Percentiles rank a stretch among this genome's conserved stretches.
phyloP scores from a whole-genome alignment of 2,329 filamentous ascomycete genomes.

The Calonectria pseudoturangicola region DNA sequence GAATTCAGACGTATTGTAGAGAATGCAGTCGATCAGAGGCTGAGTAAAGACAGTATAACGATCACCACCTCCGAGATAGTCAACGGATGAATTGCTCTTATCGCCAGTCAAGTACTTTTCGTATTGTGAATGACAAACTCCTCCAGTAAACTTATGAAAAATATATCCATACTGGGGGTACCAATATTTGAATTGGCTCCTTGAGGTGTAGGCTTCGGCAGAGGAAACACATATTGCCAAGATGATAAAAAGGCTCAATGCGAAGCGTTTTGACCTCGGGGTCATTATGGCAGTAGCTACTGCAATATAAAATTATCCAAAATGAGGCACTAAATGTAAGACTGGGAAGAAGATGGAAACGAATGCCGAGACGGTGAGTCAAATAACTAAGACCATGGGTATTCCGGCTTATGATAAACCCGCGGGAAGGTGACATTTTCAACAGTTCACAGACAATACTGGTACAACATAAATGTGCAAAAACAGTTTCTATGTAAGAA shows the following conservation, averaged over 20 bases:
- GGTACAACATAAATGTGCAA: no score
- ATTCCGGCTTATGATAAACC: neutral
- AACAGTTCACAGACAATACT: neutral
- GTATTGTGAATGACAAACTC: slow-evolving; percentile 24
- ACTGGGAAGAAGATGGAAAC: neutral
- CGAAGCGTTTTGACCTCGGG: neutral
- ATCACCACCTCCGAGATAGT: slow-evolving; percentile 28
- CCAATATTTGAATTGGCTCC: slow-evolving; percentile 28
- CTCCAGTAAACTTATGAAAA: slow-evolving; percentile 25
- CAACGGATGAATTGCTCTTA: slow-evolving; percentile 20
- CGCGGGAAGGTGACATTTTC: neutral
- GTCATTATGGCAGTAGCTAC: neutral
- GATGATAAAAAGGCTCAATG: neutral
- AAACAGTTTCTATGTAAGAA: no score
- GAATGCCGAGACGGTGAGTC: neutral
- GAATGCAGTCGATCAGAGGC: slow-evolving; percentile 37
- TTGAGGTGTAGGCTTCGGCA: neutral
- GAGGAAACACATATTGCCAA: neutral
- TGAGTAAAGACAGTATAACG: slow-evolving; percentile 30
- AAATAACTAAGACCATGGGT: neutral
- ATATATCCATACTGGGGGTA: slow-evolving; percentile 34
- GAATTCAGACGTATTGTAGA: slow-evolving; percentile 24
- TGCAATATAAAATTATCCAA: neutral
- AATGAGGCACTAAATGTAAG: no score
- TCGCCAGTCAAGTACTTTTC: slow-evolving; percentile 14